These are phyloP conservation scores for Colletotrichum graminicola DNA, from an alignment of 2,329 filamentous ascomycete species.

Conservation along the genomic window DNA sequence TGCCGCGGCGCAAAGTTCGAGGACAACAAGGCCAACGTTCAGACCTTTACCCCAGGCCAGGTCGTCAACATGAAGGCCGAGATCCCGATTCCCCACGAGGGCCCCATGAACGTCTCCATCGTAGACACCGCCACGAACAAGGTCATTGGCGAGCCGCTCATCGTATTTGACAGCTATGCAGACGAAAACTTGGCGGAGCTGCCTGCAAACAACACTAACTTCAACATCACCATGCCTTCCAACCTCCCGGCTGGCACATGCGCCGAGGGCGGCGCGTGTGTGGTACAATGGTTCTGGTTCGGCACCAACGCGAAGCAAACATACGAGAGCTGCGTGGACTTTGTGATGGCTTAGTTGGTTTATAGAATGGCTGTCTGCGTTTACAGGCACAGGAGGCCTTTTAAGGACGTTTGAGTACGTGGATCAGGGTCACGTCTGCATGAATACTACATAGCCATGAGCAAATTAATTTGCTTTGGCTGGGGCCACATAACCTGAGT, in stretches of 20 bases:
- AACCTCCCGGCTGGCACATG: constrained; percentile 48
- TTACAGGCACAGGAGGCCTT: constrained; percentile 3
- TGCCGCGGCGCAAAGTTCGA: constrained; percentile 62
- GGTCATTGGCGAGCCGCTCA: constrained; percentile 65
- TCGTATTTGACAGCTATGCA: constrained; percentile 68
- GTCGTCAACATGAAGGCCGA: constrained; percentile 56
- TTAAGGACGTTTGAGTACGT: constrained; percentile 9
- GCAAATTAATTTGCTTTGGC: no score
- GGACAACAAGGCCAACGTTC: constrained; percentile 58
- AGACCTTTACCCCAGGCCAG: constrained; percentile 58
- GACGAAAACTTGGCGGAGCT: constrained; percentile 54
- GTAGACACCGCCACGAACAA: constrained; percentile 65
- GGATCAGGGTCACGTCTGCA: constrained; percentile 16
- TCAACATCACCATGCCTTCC: constrained; percentile 56
- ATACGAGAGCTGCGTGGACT: constrained; percentile 56
- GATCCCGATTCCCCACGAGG: constrained; percentile 60
- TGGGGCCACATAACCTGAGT: neutral
- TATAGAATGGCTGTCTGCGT: neutral
- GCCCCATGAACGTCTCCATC: constrained; percentile 67
- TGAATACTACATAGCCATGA: neutral
- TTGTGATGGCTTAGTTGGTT: constrained; percentile 42
- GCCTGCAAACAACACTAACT: constrained; percentile 58
- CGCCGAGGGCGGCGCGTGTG: constrained; percentile 50
- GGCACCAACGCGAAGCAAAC: constrained; percentile 53
- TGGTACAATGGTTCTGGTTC: constrained; percentile 62